These are phyloP conservation scores for Phytopythium kandeliae DNA, from an alignment of 352 stramenopile species.

Conservation along the genomic window DNA sequence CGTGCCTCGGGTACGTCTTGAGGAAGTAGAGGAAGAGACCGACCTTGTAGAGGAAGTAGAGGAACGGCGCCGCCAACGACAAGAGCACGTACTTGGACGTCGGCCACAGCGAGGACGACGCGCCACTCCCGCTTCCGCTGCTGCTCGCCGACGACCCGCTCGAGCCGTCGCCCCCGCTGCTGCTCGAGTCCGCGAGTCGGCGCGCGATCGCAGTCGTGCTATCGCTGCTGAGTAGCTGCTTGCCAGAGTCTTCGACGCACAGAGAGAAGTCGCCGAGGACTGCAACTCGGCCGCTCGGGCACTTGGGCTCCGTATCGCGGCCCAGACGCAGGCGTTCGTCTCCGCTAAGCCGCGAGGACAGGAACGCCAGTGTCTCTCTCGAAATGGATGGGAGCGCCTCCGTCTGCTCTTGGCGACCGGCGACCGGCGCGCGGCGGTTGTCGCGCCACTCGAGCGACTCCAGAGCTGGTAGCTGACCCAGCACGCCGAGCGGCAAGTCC, in stretches of 20 bases:
- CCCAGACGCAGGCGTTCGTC: neutral
- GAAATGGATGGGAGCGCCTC: conserved; percentile 11
- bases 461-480: conserved; percentile 13
- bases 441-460: conserved; percentile 15
- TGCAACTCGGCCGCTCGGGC: conserved; percentile 8
- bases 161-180: neutral
- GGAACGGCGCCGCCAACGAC: conserved; percentile 22
- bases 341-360: conserved; percentile 6
- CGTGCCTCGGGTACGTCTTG: conserved; percentile 12
- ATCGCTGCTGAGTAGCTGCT: neutral
- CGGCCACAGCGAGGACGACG: conserved; percentile 4
- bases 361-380: conserved; percentile 12
- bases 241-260: conserved; percentile 10
- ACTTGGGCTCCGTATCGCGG: neutral
- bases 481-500: conserved; percentile 9
- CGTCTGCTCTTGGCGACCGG: neutral
- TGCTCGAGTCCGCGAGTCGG: neutral
- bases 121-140: conserved; percentile 3
- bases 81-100: conserved; percentile 26
- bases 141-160: neutral
- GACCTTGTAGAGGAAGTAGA: conserved; percentile 38
- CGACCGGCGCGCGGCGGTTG: conserved; percentile 6
- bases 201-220: neutral
- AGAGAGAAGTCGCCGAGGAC: conserved; percentile 10
- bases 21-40: conserved; percentile 30